phyloP scores from a whole-genome alignment of 768 basidiomycete species.

The Gymnopilus dilepis region DNA sequence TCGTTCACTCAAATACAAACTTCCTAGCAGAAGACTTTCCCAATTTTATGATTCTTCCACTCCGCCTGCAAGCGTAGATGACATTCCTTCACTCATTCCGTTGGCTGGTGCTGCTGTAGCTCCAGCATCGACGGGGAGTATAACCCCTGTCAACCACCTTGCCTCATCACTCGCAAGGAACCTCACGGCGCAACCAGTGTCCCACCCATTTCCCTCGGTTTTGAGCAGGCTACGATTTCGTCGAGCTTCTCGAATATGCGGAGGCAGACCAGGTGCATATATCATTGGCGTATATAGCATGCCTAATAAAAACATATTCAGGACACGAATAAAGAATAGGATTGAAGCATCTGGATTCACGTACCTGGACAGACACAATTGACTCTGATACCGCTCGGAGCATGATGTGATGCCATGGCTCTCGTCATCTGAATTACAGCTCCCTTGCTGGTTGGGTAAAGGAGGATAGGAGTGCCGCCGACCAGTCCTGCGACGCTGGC shows the following conservation, averaged over 20 bases:
- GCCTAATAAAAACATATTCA: too few species aligned
- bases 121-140: conserved; percentile 48
- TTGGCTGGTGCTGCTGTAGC: conserved; percentile 37
- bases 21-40: too few species aligned
- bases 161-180: conserved; percentile 49
- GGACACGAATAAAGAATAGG: too few species aligned
- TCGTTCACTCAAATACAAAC: too few species aligned
- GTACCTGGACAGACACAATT: conserved; percentile 48
- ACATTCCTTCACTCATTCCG: conserved; percentile 24
- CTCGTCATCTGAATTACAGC: conserved; percentile 50
- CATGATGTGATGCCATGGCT: conserved; percentile 51
- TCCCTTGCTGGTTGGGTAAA: conserved; percentile 50
- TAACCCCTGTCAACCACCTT: conserved; percentile 48
- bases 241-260: conserved; percentile 41
- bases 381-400: conserved; percentile 43
- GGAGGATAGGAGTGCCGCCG: conserved; percentile 44
- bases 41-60: conserved; percentile 5
- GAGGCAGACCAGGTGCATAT: conserved; percentile 39
- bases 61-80: conserved; percentile 17
- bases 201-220: conserved; percentile 52
- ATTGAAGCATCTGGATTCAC: too few species aligned
- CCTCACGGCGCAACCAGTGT: conserved; percentile 42
- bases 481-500: conserved; percentile 42
- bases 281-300: conserved; percentile 51
- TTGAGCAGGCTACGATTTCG: conserved; percentile 41